These are phyloP conservation scores for Neofusicoccum laricinum DNA, from an alignment of 2,329 filamentous ascomycete genomes.

Conservation along the genomic window DNA sequence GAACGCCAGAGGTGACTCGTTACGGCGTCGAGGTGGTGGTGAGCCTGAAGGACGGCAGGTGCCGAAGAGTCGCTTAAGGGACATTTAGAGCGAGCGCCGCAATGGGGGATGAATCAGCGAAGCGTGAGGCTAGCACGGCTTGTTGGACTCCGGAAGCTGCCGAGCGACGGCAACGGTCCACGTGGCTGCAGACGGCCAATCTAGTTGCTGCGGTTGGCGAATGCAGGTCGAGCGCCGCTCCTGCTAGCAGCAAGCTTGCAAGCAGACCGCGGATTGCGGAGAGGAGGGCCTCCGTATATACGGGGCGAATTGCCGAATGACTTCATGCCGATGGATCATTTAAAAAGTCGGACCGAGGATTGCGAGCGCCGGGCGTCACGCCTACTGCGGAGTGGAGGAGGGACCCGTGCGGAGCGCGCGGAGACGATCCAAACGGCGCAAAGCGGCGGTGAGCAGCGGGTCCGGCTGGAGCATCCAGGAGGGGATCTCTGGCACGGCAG, in stretches of 20 bases:
- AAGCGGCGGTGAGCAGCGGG: slow-evolving; percentile 3
- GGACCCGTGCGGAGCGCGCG: neutral
- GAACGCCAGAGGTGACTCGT: neutral
- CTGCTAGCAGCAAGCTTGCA: neutral
- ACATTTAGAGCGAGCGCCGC: neutral
- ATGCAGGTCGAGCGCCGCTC: neutral
- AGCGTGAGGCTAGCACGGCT: neutral
- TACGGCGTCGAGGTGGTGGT: neutral
- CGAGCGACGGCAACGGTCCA: neutral
- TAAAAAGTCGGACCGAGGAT: slow-evolving; percentile 1
- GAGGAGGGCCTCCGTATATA: neutral
- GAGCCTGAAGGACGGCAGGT: neutral
- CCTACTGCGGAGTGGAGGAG: neutral
- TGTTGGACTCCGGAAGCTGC: neutral
- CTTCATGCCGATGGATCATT: slow-evolving; percentile 8
- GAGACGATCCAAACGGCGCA: neutral
- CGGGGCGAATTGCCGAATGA: slow-evolving; percentile 6
- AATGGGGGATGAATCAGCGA: neutral
- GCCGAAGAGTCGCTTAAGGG: neutral
- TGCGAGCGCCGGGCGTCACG: neutral
- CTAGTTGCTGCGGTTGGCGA: neutral
- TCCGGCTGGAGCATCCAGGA: neutral
- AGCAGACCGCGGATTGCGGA: neutral
- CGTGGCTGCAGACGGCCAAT: too few relatives aligned
- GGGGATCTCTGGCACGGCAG: neutral